phyloP scores from a whole-genome alignment of 1,139 yeast genomes.

The Scheffersomyces stambukii region DNA sequence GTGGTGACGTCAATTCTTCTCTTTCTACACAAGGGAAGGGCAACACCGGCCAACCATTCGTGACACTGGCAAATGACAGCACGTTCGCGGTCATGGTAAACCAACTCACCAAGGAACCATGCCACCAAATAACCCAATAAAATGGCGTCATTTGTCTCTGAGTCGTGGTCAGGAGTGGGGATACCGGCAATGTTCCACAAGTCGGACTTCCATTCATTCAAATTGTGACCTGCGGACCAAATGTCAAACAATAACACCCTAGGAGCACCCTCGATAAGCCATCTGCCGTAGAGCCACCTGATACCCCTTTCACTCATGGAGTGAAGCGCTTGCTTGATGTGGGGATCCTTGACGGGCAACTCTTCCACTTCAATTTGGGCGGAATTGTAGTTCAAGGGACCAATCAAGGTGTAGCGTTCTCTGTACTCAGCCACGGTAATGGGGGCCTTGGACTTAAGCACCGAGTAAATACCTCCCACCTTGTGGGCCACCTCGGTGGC shows the following conservation, averaged over 20 bases:
- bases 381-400: conserved; percentile 76
- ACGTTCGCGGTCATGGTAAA: conserved; percentile 71
- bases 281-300: conserved; percentile 82
- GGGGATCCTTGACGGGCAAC: conserved; percentile 63
- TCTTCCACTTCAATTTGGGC: conserved; percentile 95
- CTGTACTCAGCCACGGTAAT: conserved; percentile 92
- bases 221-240: conserved; percentile 61
- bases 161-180: conserved; percentile 87
- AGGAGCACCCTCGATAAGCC: conserved; percentile 98
- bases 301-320: conserved; percentile 81
- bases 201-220: conserved; percentile 93
- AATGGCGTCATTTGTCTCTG: conserved; percentile 88
- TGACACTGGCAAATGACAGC: conserved; percentile 95
- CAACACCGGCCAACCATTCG: conserved; percentile 98
- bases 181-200: conserved; percentile 89
- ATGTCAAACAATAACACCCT: conserved; percentile 85
- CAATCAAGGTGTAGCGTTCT: conserved; percentile 81
- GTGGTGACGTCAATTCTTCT: conserved; percentile 92
- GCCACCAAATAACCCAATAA: conserved; percentile 90
- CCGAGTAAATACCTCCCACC: conserved; percentile 97
- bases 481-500: conserved; percentile 98
- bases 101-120: conserved; percentile 95
- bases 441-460: conserved; percentile 93
- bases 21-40: conserved; percentile 86
- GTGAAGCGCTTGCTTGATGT: conserved; percentile 58